Conservation (phyloP, 148 eudicot species). For the Rhododendron williamsianum region DNA sequence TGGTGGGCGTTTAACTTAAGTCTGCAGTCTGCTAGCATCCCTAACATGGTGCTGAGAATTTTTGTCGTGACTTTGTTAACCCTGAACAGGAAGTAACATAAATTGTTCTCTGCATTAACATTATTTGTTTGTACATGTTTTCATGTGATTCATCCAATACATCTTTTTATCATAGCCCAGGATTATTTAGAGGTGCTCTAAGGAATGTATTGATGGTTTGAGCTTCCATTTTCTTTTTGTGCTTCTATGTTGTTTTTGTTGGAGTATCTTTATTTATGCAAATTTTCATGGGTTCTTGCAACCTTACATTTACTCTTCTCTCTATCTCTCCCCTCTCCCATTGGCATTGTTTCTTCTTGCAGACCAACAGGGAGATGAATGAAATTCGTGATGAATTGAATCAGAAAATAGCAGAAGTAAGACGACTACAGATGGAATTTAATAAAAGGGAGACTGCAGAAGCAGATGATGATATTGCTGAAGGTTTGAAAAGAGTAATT, state of each 20-base stretch:
- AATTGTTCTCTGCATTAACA: not conserved
- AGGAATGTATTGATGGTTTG: not conserved
- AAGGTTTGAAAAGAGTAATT: conserved; percentile 46
- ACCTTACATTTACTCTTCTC: not conserved
- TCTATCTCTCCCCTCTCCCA: not conserved
- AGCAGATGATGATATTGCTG: conserved; percentile 32
- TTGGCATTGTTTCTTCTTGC: conserved; percentile 17
- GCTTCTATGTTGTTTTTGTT: not conserved
- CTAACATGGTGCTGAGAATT: not conserved
- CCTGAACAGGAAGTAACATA: not conserved
- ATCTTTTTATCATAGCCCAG: not conserved
- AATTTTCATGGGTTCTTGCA: not conserved
- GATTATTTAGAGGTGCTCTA: not conserved
- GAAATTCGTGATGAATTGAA: conserved; percentile 52
- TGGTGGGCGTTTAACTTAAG: not conserved
- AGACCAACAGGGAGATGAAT: conserved; percentile 48
- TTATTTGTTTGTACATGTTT: not conserved
- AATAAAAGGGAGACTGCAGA: conserved; percentile 39
- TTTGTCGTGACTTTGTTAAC: not conserved
- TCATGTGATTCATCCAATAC: not conserved
- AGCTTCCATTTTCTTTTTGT: not conserved
- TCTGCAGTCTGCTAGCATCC: not conserved
- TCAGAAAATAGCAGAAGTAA: conserved; percentile 54
- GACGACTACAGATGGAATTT: conserved; percentile 58
- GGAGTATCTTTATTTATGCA: not conserved